Base-by-base conservation (phyloP, 306 rosid species). In the Vachellia collinsii region DNA sequence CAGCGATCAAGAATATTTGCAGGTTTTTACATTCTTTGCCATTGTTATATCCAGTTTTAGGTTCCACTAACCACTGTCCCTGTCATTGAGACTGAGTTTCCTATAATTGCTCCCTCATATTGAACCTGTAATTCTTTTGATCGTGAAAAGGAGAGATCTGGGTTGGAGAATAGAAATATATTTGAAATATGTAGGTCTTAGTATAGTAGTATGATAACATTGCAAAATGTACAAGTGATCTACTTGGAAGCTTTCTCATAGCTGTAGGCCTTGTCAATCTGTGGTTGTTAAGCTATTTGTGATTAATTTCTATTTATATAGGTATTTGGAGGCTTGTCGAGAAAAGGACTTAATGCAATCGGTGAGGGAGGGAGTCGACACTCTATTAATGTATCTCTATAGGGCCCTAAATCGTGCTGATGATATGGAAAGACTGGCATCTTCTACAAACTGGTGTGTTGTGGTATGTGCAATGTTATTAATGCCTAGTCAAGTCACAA, bases 321-420 rank as follows among this genome's bases (percentile, higher is more conserved):
- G 99, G 90, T 95, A 95, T 78, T 88, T 95, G 88, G 97, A 93
- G 87, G 93, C 88, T 61, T 89, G 92, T 77, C 93, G 91, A 39
- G 91, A 83, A 54, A 93, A 91, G 79, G 79, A 90, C 74, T 77
- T 90, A 80, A 71, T 50, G 9, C 78, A 85, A 79, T 76, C 92
- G 4, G 96, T 93, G 79, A 91, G 84, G 81, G 97, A 95, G 84
- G 99, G 99, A 80, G 94, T 93, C 80, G 99, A 95, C 84, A 95
- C 98, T 25, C 86, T 93, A 43, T 85, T 95, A 80, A 89, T 95
- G 97, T 91, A 90, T 87, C 94, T 95, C 71, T 95, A 91, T 78
- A 91, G 99, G 87, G 94, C 97, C 73, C 76, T 95, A 82, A 90
- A 93, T 91, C 82, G 87, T 68, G 83, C 88, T 77, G 86, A 70